Percentiles rank a stretch among this genome's conserved stretches.
phyloP scores from a whole-genome alignment of 1,139 yeast species.

The Sugiyamaella grinbergsii region DNA sequence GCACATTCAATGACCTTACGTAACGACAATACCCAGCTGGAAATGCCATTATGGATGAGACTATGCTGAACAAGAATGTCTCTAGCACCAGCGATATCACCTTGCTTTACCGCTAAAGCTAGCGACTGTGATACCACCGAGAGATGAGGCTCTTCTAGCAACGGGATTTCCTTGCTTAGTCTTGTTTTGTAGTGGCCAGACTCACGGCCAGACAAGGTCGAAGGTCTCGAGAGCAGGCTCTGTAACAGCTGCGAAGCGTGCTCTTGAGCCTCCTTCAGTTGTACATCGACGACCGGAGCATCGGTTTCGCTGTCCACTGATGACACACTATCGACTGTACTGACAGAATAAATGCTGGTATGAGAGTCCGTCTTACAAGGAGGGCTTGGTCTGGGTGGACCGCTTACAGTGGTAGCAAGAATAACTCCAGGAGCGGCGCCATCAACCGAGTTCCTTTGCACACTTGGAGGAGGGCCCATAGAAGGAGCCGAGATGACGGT shows the following conservation, averaged over 20 bases:
- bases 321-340: neutral
- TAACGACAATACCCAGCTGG: slow-evolving; percentile 59
- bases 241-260: slow-evolving; percentile 25
- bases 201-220: slow-evolving; percentile 44
- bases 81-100: slow-evolving; percentile 33
- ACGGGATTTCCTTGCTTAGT: slow-evolving; percentile 35
- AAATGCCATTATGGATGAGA: slow-evolving; percentile 54
- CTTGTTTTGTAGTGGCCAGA: slow-evolving; percentile 46
- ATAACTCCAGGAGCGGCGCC: neutral
- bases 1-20: slow-evolving; percentile 51
- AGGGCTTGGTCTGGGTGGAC: slow-evolving; percentile 3
- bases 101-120: slow-evolving; percentile 21
- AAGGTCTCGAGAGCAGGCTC: slow-evolving; percentile 26
- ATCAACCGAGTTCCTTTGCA: neutral
- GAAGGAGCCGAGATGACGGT: slow-evolving; percentile 8
- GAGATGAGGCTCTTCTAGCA: slow-evolving; percentile 33
- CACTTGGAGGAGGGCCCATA: slow-evolving; percentile 13
- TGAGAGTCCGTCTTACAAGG: slow-evolving; percentile 3
- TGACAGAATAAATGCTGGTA: slow-evolving; percentile 9
- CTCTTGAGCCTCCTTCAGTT: slow-evolving; percentile 30
- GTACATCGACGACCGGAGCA: neutral
- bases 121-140: slow-evolving; percentile 31
- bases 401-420: neutral
- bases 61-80: slow-evolving; percentile 49
- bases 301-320: neutral